These are phyloP conservation scores for Hymenoscyphus linearis DNA, from an alignment of 2,329 filamentous ascomycete genomes.

Conservation along the genomic window DNA sequence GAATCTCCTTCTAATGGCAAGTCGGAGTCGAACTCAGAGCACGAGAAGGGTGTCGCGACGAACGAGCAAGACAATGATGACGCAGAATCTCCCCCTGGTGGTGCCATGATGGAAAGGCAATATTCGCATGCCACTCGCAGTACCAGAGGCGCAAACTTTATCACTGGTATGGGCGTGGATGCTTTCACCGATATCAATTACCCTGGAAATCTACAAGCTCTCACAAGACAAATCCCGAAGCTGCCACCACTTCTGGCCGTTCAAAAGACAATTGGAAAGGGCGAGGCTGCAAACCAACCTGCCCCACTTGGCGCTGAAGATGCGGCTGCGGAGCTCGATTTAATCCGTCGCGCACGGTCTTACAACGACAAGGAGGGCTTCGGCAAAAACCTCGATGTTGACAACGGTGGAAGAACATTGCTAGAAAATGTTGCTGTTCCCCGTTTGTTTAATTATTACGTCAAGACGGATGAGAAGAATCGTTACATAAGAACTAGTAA, in stretches of 20 bases:
- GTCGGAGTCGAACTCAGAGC: slow-evolving; percentile 35
- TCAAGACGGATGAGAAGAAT: slow-evolving; percentile 15
- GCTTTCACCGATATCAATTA: slow-evolving; percentile 55
- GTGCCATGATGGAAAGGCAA: slow-evolving; percentile 57
- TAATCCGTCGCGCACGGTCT: slow-evolving; percentile 25
- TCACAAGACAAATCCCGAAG: slow-evolving; percentile 28
- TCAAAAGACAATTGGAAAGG: slow-evolving; percentile 24
- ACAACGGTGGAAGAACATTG: slow-evolving; percentile 24
- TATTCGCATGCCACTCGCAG: slow-evolving; percentile 60
- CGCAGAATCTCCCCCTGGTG: slow-evolving; percentile 43
- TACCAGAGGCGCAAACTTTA: slow-evolving; percentile 49
- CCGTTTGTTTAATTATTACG: slow-evolving; percentile 15
- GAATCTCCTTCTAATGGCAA: slow-evolving; percentile 40
- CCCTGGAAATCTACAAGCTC: slow-evolving; percentile 45
- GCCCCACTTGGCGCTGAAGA: slow-evolving; percentile 25
- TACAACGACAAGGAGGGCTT: slow-evolving; percentile 29
- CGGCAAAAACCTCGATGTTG: slow-evolving; percentile 29
- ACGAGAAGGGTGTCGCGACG: slow-evolving; percentile 44
- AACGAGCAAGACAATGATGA: slow-evolving; percentile 46
- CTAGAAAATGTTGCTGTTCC: slow-evolving; percentile 23
- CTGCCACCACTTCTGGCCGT: slow-evolving; percentile 27
- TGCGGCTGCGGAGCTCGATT: slow-evolving; percentile 26
- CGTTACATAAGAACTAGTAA: slow-evolving; percentile 6
- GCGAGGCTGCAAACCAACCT: slow-evolving; percentile 18
- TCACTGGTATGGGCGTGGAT: slow-evolving; percentile 54